Evolutionary conservation across 257 asterid species (phyloP), one percentile per base, ranked within the genome.

Genomic region (Rubia yunnanensis): DNA sequence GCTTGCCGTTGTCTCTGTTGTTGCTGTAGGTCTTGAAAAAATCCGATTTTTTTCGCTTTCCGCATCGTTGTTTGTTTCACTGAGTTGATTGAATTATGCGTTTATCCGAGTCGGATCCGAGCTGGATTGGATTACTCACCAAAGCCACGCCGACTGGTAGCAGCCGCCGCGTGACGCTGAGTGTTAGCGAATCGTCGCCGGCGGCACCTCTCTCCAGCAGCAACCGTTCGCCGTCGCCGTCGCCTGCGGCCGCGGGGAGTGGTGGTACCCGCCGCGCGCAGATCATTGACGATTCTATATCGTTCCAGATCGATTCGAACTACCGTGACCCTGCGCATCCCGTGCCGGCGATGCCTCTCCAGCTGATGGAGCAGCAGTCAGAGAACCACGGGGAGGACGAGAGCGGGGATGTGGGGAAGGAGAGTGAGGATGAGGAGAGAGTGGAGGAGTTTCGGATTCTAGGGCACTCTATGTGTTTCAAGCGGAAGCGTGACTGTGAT

Each of bases 271-370:
- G 64, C 39, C 87, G 83, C 56, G 58, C 83, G 54, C 80, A 76
- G 56, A 71, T 75, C 38, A 73, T 68, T 22, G 87, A 79, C 60
- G 89, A 77, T 32, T 73, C 96, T 20, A 82, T 88, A 55, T 58
- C 88, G 9, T 84, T 84, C 61, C 91, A 79, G 77, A 80, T 83
- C 68, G 96, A 88, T 70, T 81, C 95, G 59, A 81, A 82, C 68
- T 28, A 26, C 31, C 69, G 78, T 55, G 87, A 76, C 52, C 52
- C 77, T 2, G 60, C 75, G 27, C 81, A 73, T 46, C 83, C 75
- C 18, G 70, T 65, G 60, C 83, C 87, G 53, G 59, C 83, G 31
- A 67, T 80, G 77, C 89, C 94, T 10, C 96, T 84, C 23, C 98
- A 84, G 62, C 65, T 86, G 79, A 77, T 85, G 96, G 98, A 86